Conservation (phyloP, 176 grass and related monocot species). For the Elaeis guineensis region DNA sequence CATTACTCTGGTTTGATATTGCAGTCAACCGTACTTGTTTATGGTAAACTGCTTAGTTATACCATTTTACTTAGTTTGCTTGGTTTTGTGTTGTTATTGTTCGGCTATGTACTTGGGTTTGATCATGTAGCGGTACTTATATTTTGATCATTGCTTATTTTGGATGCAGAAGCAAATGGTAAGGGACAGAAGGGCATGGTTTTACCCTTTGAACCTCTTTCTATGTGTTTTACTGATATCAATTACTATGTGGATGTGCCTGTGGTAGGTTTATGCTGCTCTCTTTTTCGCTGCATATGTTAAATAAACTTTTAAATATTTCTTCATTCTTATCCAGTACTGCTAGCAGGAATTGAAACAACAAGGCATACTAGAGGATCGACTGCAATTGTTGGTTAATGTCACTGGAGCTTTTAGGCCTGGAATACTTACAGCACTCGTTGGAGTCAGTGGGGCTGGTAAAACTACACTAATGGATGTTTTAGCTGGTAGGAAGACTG, state of each 20-base stretch:
- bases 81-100: too few species aligned
- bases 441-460: conserved; percentile 88
- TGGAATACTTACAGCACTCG: conserved; percentile 74
- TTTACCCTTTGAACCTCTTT: conserved; percentile 96
- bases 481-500: conserved; percentile 82
- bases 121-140: too few species aligned
- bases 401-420: conserved; percentile 88
- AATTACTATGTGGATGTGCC: conserved; percentile 97
- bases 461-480: conserved; percentile 98
- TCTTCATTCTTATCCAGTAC: conserved; percentile 41
- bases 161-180: conserved; percentile 40
- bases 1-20: too few species aligned
- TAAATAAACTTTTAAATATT: conserved; percentile 19
- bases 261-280: conserved; percentile 39
- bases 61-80: too few species aligned
- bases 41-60: too few species aligned
- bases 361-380: conserved; percentile 60
- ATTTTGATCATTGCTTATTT: neutral
- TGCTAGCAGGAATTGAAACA: conserved; percentile 72
- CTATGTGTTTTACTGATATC: conserved; percentile 84
- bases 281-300: conserved; percentile 4
- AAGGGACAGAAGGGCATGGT: conserved; percentile 94
- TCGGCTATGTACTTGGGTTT: neutral
- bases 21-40: too few species aligned
- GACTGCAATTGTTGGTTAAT: conserved; percentile 68